phyloP scores from a whole-genome alignment of 2,329 filamentous ascomycete species.

The Diaporthe amygdali region DNA sequence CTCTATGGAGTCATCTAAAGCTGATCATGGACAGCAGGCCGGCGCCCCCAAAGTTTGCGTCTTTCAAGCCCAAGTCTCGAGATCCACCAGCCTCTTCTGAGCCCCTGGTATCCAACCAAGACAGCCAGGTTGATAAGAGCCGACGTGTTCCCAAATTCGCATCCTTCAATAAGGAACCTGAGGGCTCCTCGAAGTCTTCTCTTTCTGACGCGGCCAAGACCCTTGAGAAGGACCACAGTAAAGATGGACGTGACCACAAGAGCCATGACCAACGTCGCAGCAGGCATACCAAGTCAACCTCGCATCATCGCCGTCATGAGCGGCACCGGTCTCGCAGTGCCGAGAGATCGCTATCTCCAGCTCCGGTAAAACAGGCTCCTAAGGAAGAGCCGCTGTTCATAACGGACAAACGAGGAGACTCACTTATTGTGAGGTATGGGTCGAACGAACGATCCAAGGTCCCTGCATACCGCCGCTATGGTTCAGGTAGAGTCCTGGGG shows the following conservation, averaged over 20 bases:
- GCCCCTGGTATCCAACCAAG: neutral
- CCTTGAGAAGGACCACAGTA: neutral
- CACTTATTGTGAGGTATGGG: slow-evolving; percentile 76
- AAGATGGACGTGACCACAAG: neutral
- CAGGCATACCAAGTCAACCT: slow-evolving; percentile 12
- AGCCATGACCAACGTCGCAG: neutral
- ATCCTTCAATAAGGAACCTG: slow-evolving; percentile 28
- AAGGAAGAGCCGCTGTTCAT: slow-evolving; percentile 50
- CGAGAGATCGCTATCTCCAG: neutral
- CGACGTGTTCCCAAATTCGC: slow-evolving; percentile 36
- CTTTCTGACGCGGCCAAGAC: neutral
- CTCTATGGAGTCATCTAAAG: neutral
- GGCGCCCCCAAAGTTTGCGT: slow-evolving; percentile 37
- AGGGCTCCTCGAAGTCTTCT: neutral
- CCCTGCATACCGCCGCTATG: slow-evolving; percentile 72
- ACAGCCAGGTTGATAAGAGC: slow-evolving; percentile 10
- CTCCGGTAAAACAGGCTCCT: neutral
- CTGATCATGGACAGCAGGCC: slow-evolving; percentile 27
- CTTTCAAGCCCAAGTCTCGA: slow-evolving; percentile 33
- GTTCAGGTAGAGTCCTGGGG: slow-evolving; percentile 75
- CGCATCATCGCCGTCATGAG: slow-evolving; percentile 18
- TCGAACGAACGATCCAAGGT: slow-evolving; percentile 73
- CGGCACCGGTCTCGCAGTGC: slow-evolving; percentile 21
- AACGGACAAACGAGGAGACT: slow-evolving; percentile 78
- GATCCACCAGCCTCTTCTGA: neutral